Evolutionary conservation across 768 basidiomycete species (phyloP), one percentile per base, ranked within the genome.

Genomic region (Gloeopeniophorella convolvens): DNA sequence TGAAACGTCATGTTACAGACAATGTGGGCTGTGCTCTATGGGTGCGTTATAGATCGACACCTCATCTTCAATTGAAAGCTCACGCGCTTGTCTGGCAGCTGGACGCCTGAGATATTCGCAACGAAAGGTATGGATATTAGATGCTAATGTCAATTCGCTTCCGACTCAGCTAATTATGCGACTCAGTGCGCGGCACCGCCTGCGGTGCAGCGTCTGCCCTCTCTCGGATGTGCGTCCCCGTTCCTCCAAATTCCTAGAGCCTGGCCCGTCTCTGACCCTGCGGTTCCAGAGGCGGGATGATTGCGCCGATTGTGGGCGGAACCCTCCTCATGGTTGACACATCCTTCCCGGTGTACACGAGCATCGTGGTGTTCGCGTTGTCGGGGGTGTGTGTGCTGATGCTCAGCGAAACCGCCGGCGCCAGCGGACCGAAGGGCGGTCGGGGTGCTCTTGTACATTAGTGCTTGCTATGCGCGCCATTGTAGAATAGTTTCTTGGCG

Each of bases 11-110:
- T 8, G 6, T 42, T 23, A 28, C 34, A 52, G 45, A 74, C 83
- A 2, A 89, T 89, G 89, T 90, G 85, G 77, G 86, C 89, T 10
- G 83, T 91, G n/a, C 59, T 90, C 44, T 90, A 90, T 58, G 87
- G 88, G 66, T 74, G 52, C 48, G 66, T 56, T n/a, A 36, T 24
- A 2, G 26, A 18, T 26, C 36, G n/a, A n/a, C n/a, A n/a, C n/a
- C n/a, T n/a, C n/a, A n/a, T n/a, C n/a, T n/a, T n/a, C 4, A 11
- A 15, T 15, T 30, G 23, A 18, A 12, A 30, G 26, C 8, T 27
- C 15, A 21, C 16, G 4, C 15, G 30, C 32, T 42, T 28, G 32
- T 42, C 34, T 36, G 24, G 26, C 5, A 72, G 74, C 3, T 89
- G 88, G 84, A 91, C 90, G 0, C 90, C 90, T 3, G 87, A 89